Percentiles rank a stretch among this genome's conserved stretches.
phyloP scores from a whole-genome alignment of 2,329 filamentous ascomycete species.

The Fusarium sp. region DNA sequence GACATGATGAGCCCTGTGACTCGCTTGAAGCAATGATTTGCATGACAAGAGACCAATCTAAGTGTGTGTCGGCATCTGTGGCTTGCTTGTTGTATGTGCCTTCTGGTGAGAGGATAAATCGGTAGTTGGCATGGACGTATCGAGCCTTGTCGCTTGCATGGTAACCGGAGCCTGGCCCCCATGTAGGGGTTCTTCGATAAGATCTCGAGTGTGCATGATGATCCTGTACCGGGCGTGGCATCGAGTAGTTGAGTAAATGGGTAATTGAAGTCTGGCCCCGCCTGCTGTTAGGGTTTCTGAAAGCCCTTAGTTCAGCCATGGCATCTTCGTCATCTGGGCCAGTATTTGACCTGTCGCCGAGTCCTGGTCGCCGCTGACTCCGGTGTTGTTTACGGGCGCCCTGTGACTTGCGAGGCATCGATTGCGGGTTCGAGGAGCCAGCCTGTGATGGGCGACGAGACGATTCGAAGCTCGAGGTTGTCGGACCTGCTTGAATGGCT shows the following conservation, averaged over 20 bases:
- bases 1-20: constrained; percentile 89
- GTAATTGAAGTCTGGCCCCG: constrained; percentile 98
- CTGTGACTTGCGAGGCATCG: constrained; percentile 79
- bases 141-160: constrained; percentile 91
- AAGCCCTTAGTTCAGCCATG: constrained; percentile 79
- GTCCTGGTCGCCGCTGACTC: constrained; percentile 77
- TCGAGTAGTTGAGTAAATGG: constrained; percentile 91
- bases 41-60: constrained; percentile 91
- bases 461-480: constrained; percentile 62
- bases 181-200: constrained; percentile 78
- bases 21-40: constrained; percentile 92
- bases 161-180: constrained; percentile 89
- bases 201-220: constrained; percentile 65
- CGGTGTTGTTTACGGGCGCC: constrained; percentile 84
- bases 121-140: constrained; percentile 94
- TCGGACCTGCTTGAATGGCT: constrained; percentile 55
- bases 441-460: constrained; percentile 60
- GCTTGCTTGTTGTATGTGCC: constrained; percentile 84
- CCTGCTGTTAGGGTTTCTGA: constrained; percentile 71
- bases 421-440: constrained; percentile 46
- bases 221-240: constrained; percentile 77
- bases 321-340: constrained; percentile 81
- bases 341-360: constrained; percentile 50
- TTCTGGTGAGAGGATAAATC: constrained; percentile 90
- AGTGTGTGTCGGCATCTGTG: constrained; percentile 84